These are phyloP conservation scores for Sclerotinia spermophila DNA, from an alignment of 2,329 filamentous ascomycete genomes.

Conservation along the genomic window DNA sequence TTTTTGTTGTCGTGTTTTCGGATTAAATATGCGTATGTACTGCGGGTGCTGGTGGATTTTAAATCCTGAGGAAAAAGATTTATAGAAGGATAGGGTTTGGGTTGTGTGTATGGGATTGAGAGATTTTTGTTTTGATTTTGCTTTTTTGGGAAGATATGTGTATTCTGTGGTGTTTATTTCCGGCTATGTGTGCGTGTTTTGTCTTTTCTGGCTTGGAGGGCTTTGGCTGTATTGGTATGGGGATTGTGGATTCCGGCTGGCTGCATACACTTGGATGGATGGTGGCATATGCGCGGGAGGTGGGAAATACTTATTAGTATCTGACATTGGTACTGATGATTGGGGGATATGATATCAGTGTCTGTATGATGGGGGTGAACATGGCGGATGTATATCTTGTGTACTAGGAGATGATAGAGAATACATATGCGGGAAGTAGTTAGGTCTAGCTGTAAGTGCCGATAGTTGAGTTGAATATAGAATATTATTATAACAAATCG, in stretches of 20 bases:
- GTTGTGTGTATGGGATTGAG: constrained; percentile 2
- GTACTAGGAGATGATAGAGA: not conserved
- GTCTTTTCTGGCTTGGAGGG: not conserved
- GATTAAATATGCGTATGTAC: not conserved
- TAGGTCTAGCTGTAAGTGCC: not conserved
- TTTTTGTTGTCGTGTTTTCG: not conserved
- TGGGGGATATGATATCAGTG: not conserved
- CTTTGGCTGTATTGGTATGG: constrained; percentile 5
- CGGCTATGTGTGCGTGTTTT: not conserved
- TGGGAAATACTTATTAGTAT: not conserved
- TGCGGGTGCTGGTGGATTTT: not conserved
- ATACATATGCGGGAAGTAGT: not conserved
- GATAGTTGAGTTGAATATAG: not conserved
- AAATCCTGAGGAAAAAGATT: not conserved
- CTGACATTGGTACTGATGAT: not conserved
- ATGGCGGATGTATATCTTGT: not conserved
- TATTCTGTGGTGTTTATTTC: not conserved
- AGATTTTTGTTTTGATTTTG: not conserved
- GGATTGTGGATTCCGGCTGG: not conserved
- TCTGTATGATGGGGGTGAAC: not conserved
- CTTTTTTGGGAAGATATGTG: not conserved
- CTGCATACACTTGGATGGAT: constrained; percentile 11
- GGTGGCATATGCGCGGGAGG: not conserved
- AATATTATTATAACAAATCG: not conserved
- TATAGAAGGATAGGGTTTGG: constrained; percentile 6